These are phyloP conservation scores for Tephrocybe sp. DNA, from an alignment of 768 basidiomycete genomes.

Conservation along the genomic window DNA sequence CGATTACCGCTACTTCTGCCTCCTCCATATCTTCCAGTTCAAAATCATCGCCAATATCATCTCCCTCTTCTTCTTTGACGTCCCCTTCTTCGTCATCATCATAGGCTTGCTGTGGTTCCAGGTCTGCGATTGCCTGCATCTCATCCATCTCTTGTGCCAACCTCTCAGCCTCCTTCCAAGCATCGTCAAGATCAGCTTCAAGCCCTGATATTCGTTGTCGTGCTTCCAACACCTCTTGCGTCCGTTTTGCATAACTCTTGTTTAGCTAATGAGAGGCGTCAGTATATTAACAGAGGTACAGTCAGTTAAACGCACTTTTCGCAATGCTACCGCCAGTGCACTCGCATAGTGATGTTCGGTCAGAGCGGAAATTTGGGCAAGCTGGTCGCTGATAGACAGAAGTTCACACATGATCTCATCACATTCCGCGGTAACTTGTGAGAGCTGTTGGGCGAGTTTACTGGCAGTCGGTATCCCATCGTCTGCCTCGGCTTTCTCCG, in stretches of 20 bases:
- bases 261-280: slow-evolving; percentile 45
- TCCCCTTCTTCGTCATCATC: slow-evolving; percentile 26
- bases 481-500: slow-evolving; percentile 34
- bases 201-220: slow-evolving; percentile 50
- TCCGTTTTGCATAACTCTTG: slow-evolving; percentile 65
- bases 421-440: slow-evolving; percentile 53
- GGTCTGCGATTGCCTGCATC: slow-evolving; percentile 37
- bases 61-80: slow-evolving; percentile 24
- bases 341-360: slow-evolving; percentile 70
- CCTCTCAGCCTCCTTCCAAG: slow-evolving; percentile 75
- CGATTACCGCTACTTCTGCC: slow-evolving; percentile 37
- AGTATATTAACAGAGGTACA: neutral
- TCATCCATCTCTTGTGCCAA: slow-evolving; percentile 73
- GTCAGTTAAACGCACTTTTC: slow-evolving; percentile 46
- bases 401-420: slow-evolving; percentile 60
- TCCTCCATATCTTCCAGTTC: slow-evolving; percentile 14
- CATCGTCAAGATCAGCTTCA: slow-evolving; percentile 72
- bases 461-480: slow-evolving; percentile 35
- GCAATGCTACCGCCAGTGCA: slow-evolving; percentile 72
- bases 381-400: slow-evolving; percentile 57
- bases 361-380: slow-evolving; percentile 57
- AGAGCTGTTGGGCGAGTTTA: slow-evolving; percentile 54
- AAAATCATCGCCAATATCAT: neutral
- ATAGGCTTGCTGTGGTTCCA: too few species aligned
- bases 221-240: slow-evolving; percentile 49